These are phyloP conservation scores for Fusarium marasasianum DNA, from an alignment of 2,329 filamentous ascomycete species.

Conservation along the genomic window DNA sequence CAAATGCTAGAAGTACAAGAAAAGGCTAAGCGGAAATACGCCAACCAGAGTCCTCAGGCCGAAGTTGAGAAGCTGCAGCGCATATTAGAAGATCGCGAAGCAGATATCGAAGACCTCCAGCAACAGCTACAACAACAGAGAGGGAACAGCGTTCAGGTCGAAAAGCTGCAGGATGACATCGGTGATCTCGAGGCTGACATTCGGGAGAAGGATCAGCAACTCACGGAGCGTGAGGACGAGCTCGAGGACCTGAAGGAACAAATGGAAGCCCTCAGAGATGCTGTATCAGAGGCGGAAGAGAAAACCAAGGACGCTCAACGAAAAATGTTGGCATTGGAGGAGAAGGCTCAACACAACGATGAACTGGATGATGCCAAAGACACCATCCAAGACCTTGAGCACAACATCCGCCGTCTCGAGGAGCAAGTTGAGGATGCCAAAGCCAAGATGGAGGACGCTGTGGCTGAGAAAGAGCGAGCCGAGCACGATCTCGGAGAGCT, in stretches of 20 bases:
- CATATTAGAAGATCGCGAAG: constrained; percentile 66
- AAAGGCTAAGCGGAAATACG: constrained; percentile 78
- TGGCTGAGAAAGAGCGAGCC: constrained; percentile 64
- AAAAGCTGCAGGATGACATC: constrained; percentile 77
- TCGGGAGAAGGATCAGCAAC: constrained; percentile 76
- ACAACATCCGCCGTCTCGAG: constrained; percentile 62
- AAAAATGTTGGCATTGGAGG: constrained; percentile 64
- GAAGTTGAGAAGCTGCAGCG: constrained; percentile 68
- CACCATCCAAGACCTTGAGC: constrained; percentile 67
- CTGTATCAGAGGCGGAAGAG: constrained; percentile 63
- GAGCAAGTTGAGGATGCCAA: constrained; percentile 64
- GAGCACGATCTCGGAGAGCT: constrained; percentile 71
- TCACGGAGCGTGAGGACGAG: constrained; percentile 80
- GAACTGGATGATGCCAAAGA: constrained; percentile 66
- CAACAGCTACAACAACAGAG: constrained; percentile 66
- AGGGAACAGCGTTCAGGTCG: constrained; percentile 66
- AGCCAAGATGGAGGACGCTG: constrained; percentile 63
- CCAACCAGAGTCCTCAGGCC: constrained; percentile 73
- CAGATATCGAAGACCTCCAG: constrained; percentile 69
- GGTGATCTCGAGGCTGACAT: constrained; percentile 79
- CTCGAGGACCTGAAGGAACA: constrained; percentile 72
- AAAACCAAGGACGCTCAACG: constrained; percentile 66
- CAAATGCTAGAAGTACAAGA: constrained; percentile 87
- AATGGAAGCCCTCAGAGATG: constrained; percentile 67
- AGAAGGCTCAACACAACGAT: constrained; percentile 61